A percentile compares a stretch with the other conserved stretches of the same genome.
Evolutionary conservation across 169 alveolate genomes (phyloP).

Genomic region (Plasmodium reichenowi): DNA sequence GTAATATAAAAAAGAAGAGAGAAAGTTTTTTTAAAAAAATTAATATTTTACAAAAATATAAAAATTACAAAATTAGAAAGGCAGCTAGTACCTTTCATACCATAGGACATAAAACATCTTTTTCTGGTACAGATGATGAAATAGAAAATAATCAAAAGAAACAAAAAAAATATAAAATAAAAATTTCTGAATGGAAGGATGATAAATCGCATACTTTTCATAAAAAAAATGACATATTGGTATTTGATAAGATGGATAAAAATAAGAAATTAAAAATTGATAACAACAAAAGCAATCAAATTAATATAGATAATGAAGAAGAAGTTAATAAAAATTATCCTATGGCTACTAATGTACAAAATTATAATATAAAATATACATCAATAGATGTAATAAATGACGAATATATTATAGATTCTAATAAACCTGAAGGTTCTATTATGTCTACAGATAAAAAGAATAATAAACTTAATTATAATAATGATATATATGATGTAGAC

Average conservation of each 20-base stretch:
- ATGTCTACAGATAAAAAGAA: not conserved
- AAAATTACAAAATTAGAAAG: constrained; percentile 56
- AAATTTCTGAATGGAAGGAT: constrained; percentile 1
- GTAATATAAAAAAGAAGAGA: constrained; percentile 41
- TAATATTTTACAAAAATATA: constrained; percentile 57
- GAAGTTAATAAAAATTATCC: not conserved
- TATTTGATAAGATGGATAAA: not conserved
- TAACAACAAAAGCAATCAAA: not conserved
- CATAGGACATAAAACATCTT: constrained; percentile 1
- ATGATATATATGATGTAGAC: not conserved
- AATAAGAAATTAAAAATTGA: not conserved
- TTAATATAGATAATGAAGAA: not conserved
- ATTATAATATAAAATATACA: too few relatives aligned
- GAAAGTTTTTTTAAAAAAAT: constrained; percentile 75
- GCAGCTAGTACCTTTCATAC: constrained; percentile 50
- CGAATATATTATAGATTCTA: constrained; percentile 7
- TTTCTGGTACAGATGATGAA: constrained; percentile 6
- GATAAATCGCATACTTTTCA: not conserved
- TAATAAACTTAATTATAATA: not conserved
- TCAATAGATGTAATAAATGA: not conserved
- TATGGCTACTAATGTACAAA: too few relatives aligned
- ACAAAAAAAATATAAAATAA: not conserved
- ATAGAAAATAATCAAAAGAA: constrained; percentile 5
- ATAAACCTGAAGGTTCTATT: not conserved
- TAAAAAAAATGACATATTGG: not conserved